Evolutionary conservation across 1,284 basidiomycete genomes (phyloP).

Genomic region (Abortiporus biennis): DNA sequence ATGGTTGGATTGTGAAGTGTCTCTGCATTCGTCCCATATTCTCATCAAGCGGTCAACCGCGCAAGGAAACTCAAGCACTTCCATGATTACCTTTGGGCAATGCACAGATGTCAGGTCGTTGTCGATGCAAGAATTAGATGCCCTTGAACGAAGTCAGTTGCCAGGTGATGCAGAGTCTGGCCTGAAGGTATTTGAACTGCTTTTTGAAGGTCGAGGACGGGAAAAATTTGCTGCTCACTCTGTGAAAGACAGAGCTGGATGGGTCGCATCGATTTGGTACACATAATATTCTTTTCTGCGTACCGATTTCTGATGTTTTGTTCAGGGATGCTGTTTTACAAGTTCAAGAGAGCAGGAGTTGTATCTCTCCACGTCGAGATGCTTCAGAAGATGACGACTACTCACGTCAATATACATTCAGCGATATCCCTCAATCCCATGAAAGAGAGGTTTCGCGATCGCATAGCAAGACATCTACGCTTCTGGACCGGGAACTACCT

Average conservation of each 20-base stretch:
- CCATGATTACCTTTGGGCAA: slow-evolving; percentile 39
- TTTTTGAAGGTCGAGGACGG: slow-evolving; percentile 41
- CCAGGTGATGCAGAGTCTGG: slow-evolving; percentile 31
- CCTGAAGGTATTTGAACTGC: slow-evolving; percentile 56
- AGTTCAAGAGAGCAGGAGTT: slow-evolving; percentile 25
- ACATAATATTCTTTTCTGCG: slow-evolving; percentile 9
- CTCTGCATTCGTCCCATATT: slow-evolving; percentile 40
- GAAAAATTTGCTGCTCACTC: slow-evolving; percentile 59
- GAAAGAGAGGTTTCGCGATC: no score
- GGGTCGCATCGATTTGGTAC: slow-evolving; percentile 70
- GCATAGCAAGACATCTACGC: slow-evolving; percentile 1
- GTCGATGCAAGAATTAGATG: slow-evolving; percentile 32
- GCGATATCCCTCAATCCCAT: no score
- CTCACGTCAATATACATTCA: not conserved
- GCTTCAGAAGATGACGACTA: not conserved
- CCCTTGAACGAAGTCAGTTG: slow-evolving; percentile 35
- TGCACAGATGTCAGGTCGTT: slow-evolving; percentile 63
- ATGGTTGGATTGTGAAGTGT: slow-evolving; percentile 49
- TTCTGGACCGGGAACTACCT: slow-evolving; percentile 25
- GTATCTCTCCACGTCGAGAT: slow-evolving; percentile 11
- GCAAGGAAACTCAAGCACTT: slow-evolving; percentile 36
- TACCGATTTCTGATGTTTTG: not conserved
- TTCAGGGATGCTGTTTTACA: slow-evolving; percentile 57
- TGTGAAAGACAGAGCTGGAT: slow-evolving; percentile 57
- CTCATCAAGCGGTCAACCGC: slow-evolving; percentile 41